phyloP scores from a whole-genome alignment of 257 asterid genomes.

The Solanum ahanhuiri region DNA sequence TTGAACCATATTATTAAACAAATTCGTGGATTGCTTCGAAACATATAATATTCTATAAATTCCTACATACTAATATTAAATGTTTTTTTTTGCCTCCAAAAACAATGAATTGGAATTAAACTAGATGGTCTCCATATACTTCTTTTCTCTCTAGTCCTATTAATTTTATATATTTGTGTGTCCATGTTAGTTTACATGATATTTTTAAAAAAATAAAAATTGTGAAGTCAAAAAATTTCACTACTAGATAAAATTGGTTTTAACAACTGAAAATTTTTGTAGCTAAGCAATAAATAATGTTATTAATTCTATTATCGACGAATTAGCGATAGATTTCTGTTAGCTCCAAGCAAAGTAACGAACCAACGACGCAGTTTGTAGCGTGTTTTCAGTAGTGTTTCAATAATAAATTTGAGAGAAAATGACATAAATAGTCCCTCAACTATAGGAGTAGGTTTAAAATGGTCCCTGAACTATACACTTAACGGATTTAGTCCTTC shows the following conservation, averaged over 20 bases:
- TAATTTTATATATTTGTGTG: neutral
- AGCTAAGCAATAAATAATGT: no score
- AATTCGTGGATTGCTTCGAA: neutral
- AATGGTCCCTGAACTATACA: no score
- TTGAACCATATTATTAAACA: neutral
- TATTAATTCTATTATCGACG: no score
- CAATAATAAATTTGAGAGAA: no score
- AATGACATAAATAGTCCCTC: no score
- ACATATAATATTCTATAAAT: neutral
- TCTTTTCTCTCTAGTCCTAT: neutral
- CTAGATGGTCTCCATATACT: neutral
- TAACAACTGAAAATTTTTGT: no score
- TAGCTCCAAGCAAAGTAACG: no score
- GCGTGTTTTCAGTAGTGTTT: neutral
- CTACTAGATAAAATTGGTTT: no score
- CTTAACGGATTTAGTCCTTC: no score
- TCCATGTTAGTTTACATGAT: neutral
- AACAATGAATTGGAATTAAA: neutral
- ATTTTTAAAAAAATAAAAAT: no score
- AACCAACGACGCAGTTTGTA: fast-evolving
- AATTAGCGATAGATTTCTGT: no score
- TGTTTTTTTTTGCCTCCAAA: neutral
- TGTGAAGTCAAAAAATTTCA: neutral
- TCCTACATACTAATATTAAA: neutral
- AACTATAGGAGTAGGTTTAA: no score